Base-by-base conservation (phyloP, 495 filamentous ascomycete species). In the Coniosporium apollinis region DNA sequence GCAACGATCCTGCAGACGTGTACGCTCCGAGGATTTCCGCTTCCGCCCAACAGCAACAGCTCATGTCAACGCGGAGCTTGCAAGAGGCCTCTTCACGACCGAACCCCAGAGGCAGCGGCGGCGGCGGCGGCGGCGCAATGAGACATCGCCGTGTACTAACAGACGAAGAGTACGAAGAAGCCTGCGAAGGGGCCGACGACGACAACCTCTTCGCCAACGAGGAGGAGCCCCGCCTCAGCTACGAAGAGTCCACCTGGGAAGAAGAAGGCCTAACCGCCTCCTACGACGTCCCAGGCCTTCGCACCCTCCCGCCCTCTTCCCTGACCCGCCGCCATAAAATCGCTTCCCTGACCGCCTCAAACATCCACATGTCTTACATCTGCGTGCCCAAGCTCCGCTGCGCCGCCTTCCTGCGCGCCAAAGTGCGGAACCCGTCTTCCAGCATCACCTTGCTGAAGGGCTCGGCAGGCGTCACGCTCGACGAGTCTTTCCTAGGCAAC, bases 401-500 rank as follows among this genome's bases (percentile, higher is more conserved):
- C 0, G 67, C 65, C 7, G 76, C 75, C 0, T 81, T 78, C 54
- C 66, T 81, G 28, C 70, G 70, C 39, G 75, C 74, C 7, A 63
- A 64, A 19, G 52, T 82, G 20, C 59, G 62, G 34, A 82, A 81
- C 42, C 60, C 59, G 3, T 66, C 62, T 29, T 35, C 22, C 28
- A 58, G 62, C 29, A 59, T 75, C 28, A 70, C 68, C 1, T 60
- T 82, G 2, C 67, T 78, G 20, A 62, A 61, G 37, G 76, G 74
- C 11, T 61, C 60, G 1, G 64, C 63, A 0, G 73, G 75, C 1
- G 58, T 82, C 10, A 77, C 74, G 2, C 72, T 81, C 17, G 78
- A 82, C 46, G 72, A 70, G 3, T 66, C 63, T 7, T 81, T 81
- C 50, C 52, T 83, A 20, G 78, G 78, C 7, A 70, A 69, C 26